Conservation (phyloP, 2,329 filamentous ascomycete genomes). For the Monosporascus ibericus region DNA sequence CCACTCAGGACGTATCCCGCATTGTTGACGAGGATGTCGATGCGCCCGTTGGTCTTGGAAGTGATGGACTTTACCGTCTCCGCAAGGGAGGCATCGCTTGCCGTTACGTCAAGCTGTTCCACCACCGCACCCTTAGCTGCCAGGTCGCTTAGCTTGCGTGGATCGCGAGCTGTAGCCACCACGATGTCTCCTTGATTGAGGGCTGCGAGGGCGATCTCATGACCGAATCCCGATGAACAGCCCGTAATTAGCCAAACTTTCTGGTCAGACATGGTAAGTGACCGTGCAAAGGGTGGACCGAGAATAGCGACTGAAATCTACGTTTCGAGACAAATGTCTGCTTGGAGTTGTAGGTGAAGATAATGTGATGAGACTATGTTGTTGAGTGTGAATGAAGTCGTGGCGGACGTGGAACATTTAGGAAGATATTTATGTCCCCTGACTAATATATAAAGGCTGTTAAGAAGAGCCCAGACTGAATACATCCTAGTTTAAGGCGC, state of each 20-base stretch:
- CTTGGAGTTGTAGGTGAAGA: no score
- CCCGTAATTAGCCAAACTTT: conserved; percentile 9
- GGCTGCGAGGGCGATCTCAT: conserved; percentile 3
- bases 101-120: conserved; percentile 4
- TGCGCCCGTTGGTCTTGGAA: conserved; percentile 1
- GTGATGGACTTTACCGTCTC: neutral
- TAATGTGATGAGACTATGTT: no score
- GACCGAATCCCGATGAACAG: conserved; percentile 6
- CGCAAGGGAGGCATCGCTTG: conserved; percentile 1
- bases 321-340: no score
- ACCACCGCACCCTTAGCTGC: conserved; percentile 2
- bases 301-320: no score
- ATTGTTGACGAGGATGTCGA: conserved; percentile 2
- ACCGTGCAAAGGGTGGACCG: neutral
- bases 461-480: no score
- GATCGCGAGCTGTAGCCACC: conserved; percentile 6
- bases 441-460: no score
- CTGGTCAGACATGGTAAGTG: neutral
- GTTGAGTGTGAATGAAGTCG: no score
- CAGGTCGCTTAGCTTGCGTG: conserved; percentile 1
- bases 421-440: no score
- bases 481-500: no score
- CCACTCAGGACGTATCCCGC: conserved; percentile 5
- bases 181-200: conserved; percentile 6
- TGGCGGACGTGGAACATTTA: no score